Base-by-base conservation (phyloP, 2,329 filamentous ascomycete genomes). In the Malbranchea cinnamomea region DNA sequence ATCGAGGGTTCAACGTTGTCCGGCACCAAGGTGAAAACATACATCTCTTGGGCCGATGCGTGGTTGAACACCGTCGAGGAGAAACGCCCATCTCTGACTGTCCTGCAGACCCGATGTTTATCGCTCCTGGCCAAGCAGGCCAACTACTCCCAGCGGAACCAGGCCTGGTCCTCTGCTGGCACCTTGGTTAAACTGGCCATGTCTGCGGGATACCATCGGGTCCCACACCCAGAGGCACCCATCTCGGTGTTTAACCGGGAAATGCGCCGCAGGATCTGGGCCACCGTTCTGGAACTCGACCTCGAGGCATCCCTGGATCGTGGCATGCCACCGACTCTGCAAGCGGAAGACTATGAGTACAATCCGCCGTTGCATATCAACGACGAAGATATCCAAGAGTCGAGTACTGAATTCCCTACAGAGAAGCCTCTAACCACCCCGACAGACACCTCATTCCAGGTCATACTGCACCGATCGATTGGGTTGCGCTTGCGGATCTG, bases 1-100 rank as follows among this genome's bases (percentile, higher is more conserved):
- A 25, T 28, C 15, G 32, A 26, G n/a, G 14, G 26, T 23, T 34
- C 19, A 35, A 19, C 31, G 12, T 15, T 31, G 3, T 37, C 34
- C 12, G 22, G 43, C 40, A 26, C 48, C 46, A 29, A 50, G 2
- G 52, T 50, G 2, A 31, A 53, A 14, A 77, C 81, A 43, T 94
- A 85, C 50, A 81, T 95, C 35, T 71, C 77, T 28, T 91, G 95
- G 74, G 82, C 84, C 2, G 87, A 94, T 50, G 73, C 75, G 2
- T 78, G 94, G 36, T 63, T 95, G 23, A 81, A 91, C 45, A 78
- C 87, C 46, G 80, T 84, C 1, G 71, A 59, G 26, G 58, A 64
- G 24, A 72, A 71, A 42, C 62, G 67, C 10, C 56, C 65, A 3
- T 63, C 62, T 2, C 50, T 67, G 2, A 48, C 45, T 2, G 55